A percentile compares a stretch with the other conserved stretches of the same genome.
phyloP scores from a whole-genome alignment of 306 rosid genomes.

The Astragalus glycyphyllos region DNA sequence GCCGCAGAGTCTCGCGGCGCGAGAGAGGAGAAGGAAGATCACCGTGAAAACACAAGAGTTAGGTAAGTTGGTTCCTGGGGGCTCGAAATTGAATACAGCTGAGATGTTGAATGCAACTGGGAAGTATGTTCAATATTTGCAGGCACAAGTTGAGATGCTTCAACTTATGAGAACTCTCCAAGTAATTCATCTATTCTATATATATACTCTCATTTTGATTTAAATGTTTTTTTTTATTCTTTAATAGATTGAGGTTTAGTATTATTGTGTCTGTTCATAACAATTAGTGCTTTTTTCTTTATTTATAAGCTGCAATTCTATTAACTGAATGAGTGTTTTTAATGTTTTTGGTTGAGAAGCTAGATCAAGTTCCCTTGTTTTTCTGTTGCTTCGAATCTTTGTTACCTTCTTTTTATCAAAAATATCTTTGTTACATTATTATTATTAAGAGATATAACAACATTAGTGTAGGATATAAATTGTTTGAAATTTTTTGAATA shows the following conservation, averaged over 20 bases:
- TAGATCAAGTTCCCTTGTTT: neutral
- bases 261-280: neutral
- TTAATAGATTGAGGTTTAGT: too few relatives aligned
- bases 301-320: neutral
- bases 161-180: constrained; percentile 44
- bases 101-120: constrained; percentile 78
- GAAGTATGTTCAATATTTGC: constrained; percentile 72
- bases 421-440: neutral
- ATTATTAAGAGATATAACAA: neutral
- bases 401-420: neutral
- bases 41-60: constrained; percentile 76
- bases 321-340: too few relatives aligned
- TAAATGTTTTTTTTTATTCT: too few relatives aligned
- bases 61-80: constrained; percentile 75
- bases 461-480: neutral
- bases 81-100: constrained; percentile 79
- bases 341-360: neutral
- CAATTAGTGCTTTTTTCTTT: neutral
- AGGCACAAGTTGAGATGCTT: constrained; percentile 69
- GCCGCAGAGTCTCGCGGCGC: constrained; percentile 70
- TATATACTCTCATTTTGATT: neutral
- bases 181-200: neutral
- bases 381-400: neutral
- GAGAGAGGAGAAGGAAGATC: constrained; percentile 83
- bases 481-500: neutral